Conservation (phyloP, 2,329 filamentous ascomycete genomes). For the Coniella vitis region DNA sequence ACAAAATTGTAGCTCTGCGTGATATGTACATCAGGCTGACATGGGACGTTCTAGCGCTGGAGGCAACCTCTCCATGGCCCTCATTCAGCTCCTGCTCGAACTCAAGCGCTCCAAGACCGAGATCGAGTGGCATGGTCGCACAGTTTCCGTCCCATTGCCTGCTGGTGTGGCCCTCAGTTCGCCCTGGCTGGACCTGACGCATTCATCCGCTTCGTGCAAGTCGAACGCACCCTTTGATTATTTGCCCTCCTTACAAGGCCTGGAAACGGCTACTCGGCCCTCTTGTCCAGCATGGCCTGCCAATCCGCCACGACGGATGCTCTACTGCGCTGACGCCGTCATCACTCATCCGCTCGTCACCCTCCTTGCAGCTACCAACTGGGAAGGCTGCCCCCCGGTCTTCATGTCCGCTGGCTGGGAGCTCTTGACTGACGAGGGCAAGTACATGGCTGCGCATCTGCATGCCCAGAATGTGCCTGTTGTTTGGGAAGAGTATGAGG, state of each 20-base stretch:
- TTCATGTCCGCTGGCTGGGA: constrained; percentile 68
- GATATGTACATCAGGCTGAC: not conserved
- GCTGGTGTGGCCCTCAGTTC: constrained; percentile 57
- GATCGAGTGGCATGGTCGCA: constrained; percentile 54
- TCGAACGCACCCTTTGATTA: constrained; percentile 55
- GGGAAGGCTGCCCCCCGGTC: constrained; percentile 57
- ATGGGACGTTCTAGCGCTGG: constrained; percentile 49
- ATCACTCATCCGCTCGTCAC: constrained; percentile 62
- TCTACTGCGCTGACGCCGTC: constrained; percentile 50
- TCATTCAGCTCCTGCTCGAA: constrained; percentile 64
- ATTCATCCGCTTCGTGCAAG: constrained; percentile 51
- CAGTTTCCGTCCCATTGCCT: constrained; percentile 56
- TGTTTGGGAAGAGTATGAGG: constrained; percentile 66
- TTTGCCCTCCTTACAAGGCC: constrained; percentile 38
- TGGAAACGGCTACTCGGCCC: constrained; percentile 27
- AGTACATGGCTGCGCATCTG: constrained; percentile 51
- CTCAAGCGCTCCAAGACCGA: constrained; percentile 40
- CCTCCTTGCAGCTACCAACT: constrained; percentile 50
- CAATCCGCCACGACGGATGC: constrained; percentile 41
- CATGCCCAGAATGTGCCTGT: constrained; percentile 52
- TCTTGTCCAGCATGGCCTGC: constrained; percentile 53
- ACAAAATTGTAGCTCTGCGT: too few relatives aligned
- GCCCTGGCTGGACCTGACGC: constrained; percentile 66
- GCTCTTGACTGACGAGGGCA: constrained; percentile 61
- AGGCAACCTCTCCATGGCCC: constrained; percentile 59